Conservation (phyloP, 345 rosid species). For the Anastatica hierochuntica region DNA sequence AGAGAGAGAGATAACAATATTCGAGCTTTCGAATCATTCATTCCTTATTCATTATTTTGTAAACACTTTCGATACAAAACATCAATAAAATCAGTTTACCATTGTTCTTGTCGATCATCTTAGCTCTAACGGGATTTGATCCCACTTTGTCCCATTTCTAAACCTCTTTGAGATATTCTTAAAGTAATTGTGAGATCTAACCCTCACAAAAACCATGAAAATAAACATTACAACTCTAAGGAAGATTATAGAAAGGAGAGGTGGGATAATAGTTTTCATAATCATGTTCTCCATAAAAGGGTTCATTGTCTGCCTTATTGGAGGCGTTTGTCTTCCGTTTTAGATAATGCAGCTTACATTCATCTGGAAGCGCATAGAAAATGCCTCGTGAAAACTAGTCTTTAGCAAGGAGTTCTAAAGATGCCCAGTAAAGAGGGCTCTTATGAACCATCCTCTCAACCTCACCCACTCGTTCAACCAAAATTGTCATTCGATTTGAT, state of each 20-base stretch:
- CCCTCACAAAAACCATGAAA: neutral
- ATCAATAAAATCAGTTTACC: too few relatives aligned
- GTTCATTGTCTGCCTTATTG: neutral
- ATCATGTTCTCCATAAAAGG: too few relatives aligned
- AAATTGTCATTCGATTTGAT: neutral
- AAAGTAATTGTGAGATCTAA: too few relatives aligned
- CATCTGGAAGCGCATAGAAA: slow-evolving; percentile 9
- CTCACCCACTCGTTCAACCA: neutral
- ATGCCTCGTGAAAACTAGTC: slow-evolving; percentile 7
- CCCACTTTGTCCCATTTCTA: too few relatives aligned
- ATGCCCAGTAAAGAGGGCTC: slow-evolving; percentile 7
- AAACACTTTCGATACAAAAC: too few relatives aligned
- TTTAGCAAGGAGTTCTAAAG: neutral
- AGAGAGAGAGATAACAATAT: too few relatives aligned
- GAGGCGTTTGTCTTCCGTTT: neutral
- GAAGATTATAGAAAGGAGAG: neutral
- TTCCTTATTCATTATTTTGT: too few relatives aligned
- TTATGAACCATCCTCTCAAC: neutral
- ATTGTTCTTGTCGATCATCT: too few relatives aligned
- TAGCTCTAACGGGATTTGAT: too few relatives aligned
- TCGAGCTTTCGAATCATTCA: too few relatives aligned
- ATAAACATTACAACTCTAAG: neutral
- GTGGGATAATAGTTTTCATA: neutral
- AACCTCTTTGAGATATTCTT: too few relatives aligned
- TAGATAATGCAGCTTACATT: slow-evolving; percentile 9